Percentiles rank a stretch among this genome's conserved stretches.
Conservation (phyloP, 805 yeast genomes). For the Ogataea nonfermentans region DNA sequence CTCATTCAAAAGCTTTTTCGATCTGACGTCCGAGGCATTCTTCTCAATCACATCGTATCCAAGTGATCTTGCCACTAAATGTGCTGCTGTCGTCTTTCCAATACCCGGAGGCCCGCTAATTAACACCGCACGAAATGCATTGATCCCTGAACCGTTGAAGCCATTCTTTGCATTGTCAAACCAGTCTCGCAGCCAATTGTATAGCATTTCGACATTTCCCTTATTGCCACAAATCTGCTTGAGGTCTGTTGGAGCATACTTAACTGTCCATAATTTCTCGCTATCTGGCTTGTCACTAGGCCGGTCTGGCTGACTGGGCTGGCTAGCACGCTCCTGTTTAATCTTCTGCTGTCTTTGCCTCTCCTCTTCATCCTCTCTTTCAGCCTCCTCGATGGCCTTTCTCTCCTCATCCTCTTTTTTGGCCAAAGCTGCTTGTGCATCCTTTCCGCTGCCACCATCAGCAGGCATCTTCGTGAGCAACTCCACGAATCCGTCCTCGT, state of each 20-base stretch:
- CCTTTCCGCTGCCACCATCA: constrained; percentile 85
- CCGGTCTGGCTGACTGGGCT: constrained; percentile 19
- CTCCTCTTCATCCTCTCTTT: constrained; percentile 41
- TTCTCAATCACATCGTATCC: constrained; percentile 76
- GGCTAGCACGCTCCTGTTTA: constrained; percentile 23
- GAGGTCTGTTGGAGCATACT: constrained; percentile 79
- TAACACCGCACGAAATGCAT: constrained; percentile 75
- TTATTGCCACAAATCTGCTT: constrained; percentile 91
- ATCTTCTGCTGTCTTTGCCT: constrained; percentile 28
- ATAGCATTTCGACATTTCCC: constrained; percentile 62
- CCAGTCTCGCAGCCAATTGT: constrained; percentile 80
- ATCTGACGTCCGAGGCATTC: constrained; percentile 87
- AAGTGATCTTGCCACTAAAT: constrained; percentile 61
- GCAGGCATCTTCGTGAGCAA: constrained; percentile 79
- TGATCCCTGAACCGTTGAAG: constrained; percentile 65
- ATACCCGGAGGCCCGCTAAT: constrained; percentile 88
- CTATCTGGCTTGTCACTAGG: constrained; percentile 43
- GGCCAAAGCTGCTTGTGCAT: constrained; percentile 67
- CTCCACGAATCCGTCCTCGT: constrained; percentile 80
- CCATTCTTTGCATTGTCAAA: constrained; percentile 51
- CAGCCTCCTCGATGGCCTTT: constrained; percentile 50
- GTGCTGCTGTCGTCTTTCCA: constrained; percentile 83
- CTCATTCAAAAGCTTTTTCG: constrained; percentile 70
- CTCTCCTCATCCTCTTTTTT: constrained; percentile 70
- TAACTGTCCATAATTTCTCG: constrained; percentile 87